A percentile compares a stretch with the other conserved stretches of the same genome.
Conservation (phyloP, 208 protist genomes). For the Strigomonas galati region DNA sequence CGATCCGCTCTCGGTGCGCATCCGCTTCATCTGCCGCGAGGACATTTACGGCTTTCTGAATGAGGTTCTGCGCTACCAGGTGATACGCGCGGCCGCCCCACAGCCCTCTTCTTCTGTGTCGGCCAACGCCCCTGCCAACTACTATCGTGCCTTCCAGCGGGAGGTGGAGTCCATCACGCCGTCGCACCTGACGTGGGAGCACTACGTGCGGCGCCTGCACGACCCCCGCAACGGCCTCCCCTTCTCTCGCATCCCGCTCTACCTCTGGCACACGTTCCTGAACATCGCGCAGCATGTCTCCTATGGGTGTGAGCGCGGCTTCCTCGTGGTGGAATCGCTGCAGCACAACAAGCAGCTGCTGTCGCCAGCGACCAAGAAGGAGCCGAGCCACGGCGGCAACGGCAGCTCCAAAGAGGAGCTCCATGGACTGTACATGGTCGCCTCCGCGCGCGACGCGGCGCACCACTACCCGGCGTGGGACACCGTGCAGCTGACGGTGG, state of each 20-base stretch:
- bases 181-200: slow-evolving; percentile 21
- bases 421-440: background rate
- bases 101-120: background rate
- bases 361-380: background rate
- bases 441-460: background rate
- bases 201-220: slow-evolving; percentile 23
- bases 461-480: slow-evolving; percentile 16
- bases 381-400: too few species aligned
- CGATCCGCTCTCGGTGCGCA: slow-evolving; percentile 8
- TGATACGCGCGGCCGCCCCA: too few species aligned
- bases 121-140: background rate
- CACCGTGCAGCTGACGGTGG: slow-evolving; percentile 25
- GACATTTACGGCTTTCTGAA: slow-evolving; percentile 18
- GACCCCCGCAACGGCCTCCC: slow-evolving; percentile 33
- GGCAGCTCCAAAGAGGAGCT: background rate
- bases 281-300: slow-evolving; percentile 12
- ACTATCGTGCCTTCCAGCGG: too few species aligned
- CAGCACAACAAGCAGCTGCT: background rate
- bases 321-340: slow-evolving; percentile 19
- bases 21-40: slow-evolving; percentile 19
- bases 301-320: slow-evolving; percentile 31
- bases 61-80: too few species aligned
- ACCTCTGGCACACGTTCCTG: slow-evolving; percentile 29
- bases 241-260: slow-evolving; percentile 31
- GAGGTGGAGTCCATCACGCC: background rate